Base-by-base conservation (phyloP, 345 rosid species). In the Isatis tinctoria region DNA sequence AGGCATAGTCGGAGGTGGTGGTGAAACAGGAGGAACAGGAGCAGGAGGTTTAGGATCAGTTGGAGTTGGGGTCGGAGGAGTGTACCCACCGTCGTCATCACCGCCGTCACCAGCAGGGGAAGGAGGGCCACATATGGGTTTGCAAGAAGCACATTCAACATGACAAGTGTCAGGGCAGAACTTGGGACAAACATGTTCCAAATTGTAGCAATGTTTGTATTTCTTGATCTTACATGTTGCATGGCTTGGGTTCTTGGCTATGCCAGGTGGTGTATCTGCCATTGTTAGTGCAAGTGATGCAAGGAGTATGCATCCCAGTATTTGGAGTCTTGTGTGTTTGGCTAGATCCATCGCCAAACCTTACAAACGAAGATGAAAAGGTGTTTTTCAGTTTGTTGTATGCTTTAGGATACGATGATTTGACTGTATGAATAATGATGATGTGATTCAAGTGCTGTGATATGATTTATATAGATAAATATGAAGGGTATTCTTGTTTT, bases 111-210 rank as follows among this genome's bases (percentile, higher is more conserved):
- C 63, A 3, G 51, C 70, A 5, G 83, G 79, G 9, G 66, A 22
- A 62, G 44, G 72, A 69, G 70, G 72, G 26, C 54, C 76, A 58
- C 89, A 87, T 0, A 80, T 47, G 26, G 86, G 87, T 69, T 83
- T 85, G 80, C 89, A 87, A 53, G 87, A 87, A 7, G 24, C 78
- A 67, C 89, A 85, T 1, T 83, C 66, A 3, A 83, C 86, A 3
- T 81, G 80, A 74, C 91, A 85, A n/a, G 71, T 30, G 39, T 79
- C 70, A 8, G 88, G 91, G 52, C 85, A 85, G 35, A 82, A 82
- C 72, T 79, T 80, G 33, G 86, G 91, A 56, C 89, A 87, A n/a
- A 83, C 84, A 45, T 81, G 82, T 62, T 39, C 85, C 48, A 81
- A 59, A 64, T 83, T 83, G 66, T 81, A 75, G n/a, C 87, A 85